These are phyloP conservation scores for Trichoderma breve DNA, from an alignment of 2,329 filamentous ascomycete genomes.

Conservation along the genomic window DNA sequence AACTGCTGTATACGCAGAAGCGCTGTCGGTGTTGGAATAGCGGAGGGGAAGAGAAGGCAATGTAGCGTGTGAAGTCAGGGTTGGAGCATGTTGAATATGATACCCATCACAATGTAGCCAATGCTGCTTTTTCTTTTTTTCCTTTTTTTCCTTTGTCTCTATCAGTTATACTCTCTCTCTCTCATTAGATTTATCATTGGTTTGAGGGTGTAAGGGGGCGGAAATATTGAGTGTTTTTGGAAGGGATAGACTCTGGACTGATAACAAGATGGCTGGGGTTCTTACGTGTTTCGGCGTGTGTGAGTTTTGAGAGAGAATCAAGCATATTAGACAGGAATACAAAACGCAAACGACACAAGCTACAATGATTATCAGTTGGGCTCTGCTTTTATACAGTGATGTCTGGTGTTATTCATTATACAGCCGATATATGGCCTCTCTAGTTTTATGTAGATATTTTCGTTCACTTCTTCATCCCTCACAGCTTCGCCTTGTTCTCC, in stretches of 20 bases:
- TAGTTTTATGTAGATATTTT: background rate
- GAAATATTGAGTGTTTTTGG: background rate
- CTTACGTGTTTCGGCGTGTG: background rate
- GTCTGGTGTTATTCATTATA: background rate
- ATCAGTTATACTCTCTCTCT: background rate
- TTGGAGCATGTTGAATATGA: conserved; percentile 15
- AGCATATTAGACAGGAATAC: conserved; percentile 7
- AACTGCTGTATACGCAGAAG: conserved; percentile 23
- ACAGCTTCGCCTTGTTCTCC: conserved; percentile 42
- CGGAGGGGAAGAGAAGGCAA: conserved; percentile 19
- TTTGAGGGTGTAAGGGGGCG: background rate
- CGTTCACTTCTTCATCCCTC: background rate
- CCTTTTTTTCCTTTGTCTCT: background rate
- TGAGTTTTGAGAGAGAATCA: background rate
- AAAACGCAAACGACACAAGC: background rate
- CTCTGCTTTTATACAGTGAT: background rate
- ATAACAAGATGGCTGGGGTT: background rate
- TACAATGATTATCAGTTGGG: background rate
- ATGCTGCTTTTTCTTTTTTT: background rate
- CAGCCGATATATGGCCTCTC: background rate
- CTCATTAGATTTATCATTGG: background rate
- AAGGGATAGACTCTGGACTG: conserved; percentile 2
- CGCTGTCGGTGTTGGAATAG: conserved; percentile 11
- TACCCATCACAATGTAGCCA: conserved; percentile 12
- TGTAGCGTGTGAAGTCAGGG: background rate